Evolutionary conservation across 441 rosid species (phyloP).

Genomic region (Eutrema salsugineum): DNA sequence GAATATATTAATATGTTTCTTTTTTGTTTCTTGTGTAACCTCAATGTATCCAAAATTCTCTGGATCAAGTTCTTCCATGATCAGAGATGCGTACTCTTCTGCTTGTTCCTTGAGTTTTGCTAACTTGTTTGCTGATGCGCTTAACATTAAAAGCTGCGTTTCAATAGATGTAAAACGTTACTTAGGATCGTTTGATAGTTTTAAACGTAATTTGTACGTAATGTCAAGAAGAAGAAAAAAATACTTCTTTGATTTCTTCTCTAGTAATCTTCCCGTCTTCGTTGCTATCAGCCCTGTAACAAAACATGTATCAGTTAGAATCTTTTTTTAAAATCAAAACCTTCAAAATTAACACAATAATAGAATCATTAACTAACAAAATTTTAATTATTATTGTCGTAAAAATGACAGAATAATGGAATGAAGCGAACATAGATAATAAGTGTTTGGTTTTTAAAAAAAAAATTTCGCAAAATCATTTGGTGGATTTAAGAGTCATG

Average conservation of each 20-base stretch:
- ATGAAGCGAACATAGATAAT: too few species aligned
- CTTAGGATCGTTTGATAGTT: neutral
- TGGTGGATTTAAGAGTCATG: neutral
- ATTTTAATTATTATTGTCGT: neutral
- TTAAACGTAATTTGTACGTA: neutral
- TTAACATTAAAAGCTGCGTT: slow-evolving; percentile 88
- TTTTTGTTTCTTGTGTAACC: slow-evolving; percentile 36
- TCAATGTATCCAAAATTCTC: slow-evolving; percentile 93
- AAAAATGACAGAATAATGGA: neutral
- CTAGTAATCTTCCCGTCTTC: slow-evolving; percentile 87
- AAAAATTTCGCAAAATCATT: neutral
- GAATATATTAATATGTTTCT: neutral
- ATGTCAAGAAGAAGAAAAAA: neutral
- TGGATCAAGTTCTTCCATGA: slow-evolving; percentile 98
- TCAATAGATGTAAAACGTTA: neutral
- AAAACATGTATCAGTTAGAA: neutral
- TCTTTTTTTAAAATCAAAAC: neutral
- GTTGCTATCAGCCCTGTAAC: slow-evolving; percentile 86
- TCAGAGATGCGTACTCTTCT: slow-evolving; percentile 87
- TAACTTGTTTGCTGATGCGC: slow-evolving; percentile 95
- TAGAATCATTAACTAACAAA: neutral
- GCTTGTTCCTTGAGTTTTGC: slow-evolving; percentile 93
- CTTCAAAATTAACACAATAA: neutral
- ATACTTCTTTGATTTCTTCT: slow-evolving; percentile 87
- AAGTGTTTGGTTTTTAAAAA: neutral